Percentiles rank a stretch among this genome's conserved stretches.
phyloP scores from a whole-genome alignment of 2,329 filamentous ascomycete genomes.

The Emergomyces pasteurianus region DNA sequence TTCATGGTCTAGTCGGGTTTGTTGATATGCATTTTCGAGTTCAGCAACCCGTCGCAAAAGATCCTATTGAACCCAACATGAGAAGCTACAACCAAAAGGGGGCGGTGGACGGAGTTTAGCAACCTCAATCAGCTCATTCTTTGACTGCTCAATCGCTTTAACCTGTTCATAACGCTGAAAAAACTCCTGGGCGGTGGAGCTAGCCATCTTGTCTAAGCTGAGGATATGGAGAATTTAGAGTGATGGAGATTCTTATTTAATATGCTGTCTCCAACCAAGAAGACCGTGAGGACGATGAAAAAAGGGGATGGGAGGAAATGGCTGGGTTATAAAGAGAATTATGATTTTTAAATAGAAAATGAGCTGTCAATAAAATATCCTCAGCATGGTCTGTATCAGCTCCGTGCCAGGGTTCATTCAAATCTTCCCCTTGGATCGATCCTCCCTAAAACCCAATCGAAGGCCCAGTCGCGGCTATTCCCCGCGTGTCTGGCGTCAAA shows the following conservation, averaged over 20 bases:
- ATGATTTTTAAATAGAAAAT: neutral
- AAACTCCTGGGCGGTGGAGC: slow-evolving; percentile 23
- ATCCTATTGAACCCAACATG: slow-evolving; percentile 24
- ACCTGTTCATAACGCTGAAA: slow-evolving; percentile 35
- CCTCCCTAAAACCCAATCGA: neutral
- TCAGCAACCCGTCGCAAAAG: slow-evolving; percentile 33
- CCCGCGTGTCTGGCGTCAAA: neutral
- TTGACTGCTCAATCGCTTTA: slow-evolving; percentile 33
- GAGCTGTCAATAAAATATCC: neutral
- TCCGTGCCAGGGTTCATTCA: neutral
- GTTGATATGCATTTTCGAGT: slow-evolving; percentile 33
- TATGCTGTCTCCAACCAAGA: neutral
- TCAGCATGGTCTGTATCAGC: neutral
- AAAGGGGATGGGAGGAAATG: neutral
- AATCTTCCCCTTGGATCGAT: neutral
- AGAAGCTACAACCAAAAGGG: neutral
- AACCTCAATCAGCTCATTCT: slow-evolving; percentile 39
- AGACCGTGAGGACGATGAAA: neutral
- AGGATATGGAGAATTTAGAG: neutral
- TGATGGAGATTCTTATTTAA: neutral
- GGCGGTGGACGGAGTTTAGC: neutral
- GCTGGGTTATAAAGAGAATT: neutral
- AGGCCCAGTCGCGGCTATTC: neutral
- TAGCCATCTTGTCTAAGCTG: slow-evolving; percentile 9
- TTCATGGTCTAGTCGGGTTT: slow-evolving; percentile 35